phyloP scores from a whole-genome alignment of 305 asterid species.

The Caryopteris hybrid region DNA sequence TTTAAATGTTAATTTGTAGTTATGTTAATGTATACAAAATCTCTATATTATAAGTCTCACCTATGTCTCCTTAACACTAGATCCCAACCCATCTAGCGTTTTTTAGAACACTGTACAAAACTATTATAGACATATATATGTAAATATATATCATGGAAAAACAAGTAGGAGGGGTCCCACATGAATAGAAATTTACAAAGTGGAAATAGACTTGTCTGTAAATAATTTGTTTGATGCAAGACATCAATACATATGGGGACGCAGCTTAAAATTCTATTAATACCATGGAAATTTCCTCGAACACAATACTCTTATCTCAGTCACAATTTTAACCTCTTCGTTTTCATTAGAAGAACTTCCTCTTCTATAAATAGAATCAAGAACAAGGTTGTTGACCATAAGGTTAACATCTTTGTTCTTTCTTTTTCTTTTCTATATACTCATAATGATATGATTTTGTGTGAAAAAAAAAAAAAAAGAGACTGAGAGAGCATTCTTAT shows the following conservation, averaged over 20 bases:
- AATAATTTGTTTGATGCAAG: neutral
- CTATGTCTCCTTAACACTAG: too few relatives aligned
- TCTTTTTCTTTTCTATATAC: neutral
- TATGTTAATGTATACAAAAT: too few relatives aligned
- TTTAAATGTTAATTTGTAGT: too few relatives aligned
- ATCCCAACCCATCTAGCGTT: too few relatives aligned
- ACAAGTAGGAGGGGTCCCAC: too few relatives aligned
- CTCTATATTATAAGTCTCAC: too few relatives aligned
- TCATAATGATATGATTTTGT: neutral
- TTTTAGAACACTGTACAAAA: too few relatives aligned
- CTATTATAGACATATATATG: too few relatives aligned
- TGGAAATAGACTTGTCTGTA: neutral
- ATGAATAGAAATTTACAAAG: too few relatives aligned
- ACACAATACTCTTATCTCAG: neutral
- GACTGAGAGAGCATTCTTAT: too few relatives aligned
- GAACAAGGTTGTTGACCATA: neutral
- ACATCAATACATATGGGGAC: neutral
- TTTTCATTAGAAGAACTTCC: neutral
- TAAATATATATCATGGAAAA: too few relatives aligned
- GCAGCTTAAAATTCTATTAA: neutral
- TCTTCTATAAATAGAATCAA: neutral
- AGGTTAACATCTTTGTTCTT: neutral
- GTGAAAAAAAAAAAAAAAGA: neutral
- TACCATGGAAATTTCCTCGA: neutral
- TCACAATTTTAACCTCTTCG: neutral